These are phyloP conservation scores for Porcisia deanei DNA, from an alignment of 208 protist genomes.

Conservation along the genomic window DNA sequence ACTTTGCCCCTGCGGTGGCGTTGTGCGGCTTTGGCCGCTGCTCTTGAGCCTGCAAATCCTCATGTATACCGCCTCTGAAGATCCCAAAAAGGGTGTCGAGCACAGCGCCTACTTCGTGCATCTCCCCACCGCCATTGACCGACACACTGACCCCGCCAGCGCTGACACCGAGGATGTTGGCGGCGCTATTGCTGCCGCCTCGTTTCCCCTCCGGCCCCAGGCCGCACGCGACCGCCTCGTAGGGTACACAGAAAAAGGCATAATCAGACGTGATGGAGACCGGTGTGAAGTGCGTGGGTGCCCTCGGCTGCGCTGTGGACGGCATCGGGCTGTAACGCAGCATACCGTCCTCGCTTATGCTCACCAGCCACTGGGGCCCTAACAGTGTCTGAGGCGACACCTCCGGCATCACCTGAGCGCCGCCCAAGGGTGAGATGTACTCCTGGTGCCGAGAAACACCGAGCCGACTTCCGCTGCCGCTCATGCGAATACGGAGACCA, in stretches of 20 bases:
- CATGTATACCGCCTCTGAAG: background rate
- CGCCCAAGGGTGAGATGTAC: background rate
- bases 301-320: background rate
- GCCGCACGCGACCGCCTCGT: slow-evolving; percentile 5
- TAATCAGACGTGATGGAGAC: slow-evolving; percentile 21
- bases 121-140: background rate
- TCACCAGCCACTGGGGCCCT: slow-evolving; percentile 11
- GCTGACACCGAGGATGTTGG: background rate
- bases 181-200: background rate
- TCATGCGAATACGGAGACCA: background rate
- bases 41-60: background rate
- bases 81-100: slow-evolving; percentile 8
- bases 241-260: slow-evolving; percentile 23
- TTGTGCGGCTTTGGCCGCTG: background rate
- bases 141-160: background rate
- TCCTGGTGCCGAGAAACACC: slow-evolving; percentile 7
- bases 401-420: background rate
- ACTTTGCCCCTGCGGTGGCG: background rate
- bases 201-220: background rate
- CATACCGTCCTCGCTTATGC: slow-evolving; percentile 24
- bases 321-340: slow-evolving; percentile 24
- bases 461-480: background rate
- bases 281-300: slow-evolving; percentile 10
- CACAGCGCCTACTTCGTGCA: slow-evolving; percentile 5
- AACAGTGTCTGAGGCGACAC: background rate